Percentiles rank a stretch among this genome's conserved stretches.
Conservation (phyloP, 2,329 filamentous ascomycete species). For the Aspergillus cejpii region DNA sequence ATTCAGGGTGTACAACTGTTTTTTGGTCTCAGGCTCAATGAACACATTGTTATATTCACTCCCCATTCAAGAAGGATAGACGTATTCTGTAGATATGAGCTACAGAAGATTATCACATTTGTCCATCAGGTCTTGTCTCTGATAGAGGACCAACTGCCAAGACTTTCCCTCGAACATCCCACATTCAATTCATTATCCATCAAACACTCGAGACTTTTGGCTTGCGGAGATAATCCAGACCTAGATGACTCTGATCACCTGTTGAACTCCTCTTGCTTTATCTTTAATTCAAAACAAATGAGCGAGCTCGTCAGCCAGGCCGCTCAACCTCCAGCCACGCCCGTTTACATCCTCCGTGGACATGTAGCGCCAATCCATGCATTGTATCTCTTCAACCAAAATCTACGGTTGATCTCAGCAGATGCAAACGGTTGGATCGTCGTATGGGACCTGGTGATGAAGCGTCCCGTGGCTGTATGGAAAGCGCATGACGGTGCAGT, state of each 20-base stretch:
- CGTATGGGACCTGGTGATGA: slow-evolving; percentile 75
- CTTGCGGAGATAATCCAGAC: no score
- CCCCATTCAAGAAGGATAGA: no score
- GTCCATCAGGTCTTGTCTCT: no score
- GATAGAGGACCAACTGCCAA: no score
- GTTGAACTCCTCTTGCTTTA: background rate
- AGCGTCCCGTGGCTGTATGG: slow-evolving; percentile 79
- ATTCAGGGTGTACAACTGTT: background rate
- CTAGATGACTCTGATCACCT: background rate
- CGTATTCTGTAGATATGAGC: no score
- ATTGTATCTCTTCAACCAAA: slow-evolving; percentile 63
- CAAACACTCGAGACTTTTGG: no score
- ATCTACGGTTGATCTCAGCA: slow-evolving; percentile 72
- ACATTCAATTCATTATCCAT: no score
- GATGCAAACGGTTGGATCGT: slow-evolving; percentile 88
- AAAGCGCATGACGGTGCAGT: slow-evolving; percentile 72
- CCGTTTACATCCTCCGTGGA: slow-evolving; percentile 70
- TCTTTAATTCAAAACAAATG: slow-evolving; percentile 5
- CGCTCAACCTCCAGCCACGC: slow-evolving; percentile 46
- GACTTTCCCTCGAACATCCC: no score
- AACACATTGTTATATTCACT: no score
- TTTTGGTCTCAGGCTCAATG: no score
- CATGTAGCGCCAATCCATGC: slow-evolving; percentile 75
- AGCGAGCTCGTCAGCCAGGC: slow-evolving; percentile 8
- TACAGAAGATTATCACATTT: no score